A percentile compares a stretch with the other conserved stretches of the same genome.
These are phyloP conservation scores for Penicillium coffeae DNA, from an alignment of 495 filamentous ascomycete genomes.

Conservation along the genomic window DNA sequence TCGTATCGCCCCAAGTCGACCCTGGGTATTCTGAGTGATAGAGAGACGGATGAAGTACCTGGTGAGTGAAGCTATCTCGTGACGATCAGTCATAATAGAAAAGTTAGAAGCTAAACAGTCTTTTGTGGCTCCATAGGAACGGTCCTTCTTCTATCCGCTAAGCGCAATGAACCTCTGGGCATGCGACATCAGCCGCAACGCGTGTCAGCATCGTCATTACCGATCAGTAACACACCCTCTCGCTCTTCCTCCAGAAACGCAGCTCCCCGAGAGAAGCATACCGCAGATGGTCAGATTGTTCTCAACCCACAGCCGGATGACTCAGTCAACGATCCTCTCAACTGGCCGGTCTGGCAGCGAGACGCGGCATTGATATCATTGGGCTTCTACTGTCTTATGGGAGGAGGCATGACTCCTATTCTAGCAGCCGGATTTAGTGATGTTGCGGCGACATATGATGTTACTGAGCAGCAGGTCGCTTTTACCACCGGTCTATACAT, in stretches of 20 bases:
- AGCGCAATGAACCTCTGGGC: constrained; percentile 79
- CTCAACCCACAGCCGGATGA: constrained; percentile 92
- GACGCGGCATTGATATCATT: constrained; percentile 79
- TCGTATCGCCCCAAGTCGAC: constrained; percentile 58
- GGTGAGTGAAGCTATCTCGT: constrained; percentile 50
- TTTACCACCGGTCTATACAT: constrained; percentile 94
- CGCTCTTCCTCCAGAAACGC: constrained; percentile 31
- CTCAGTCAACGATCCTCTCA: constrained; percentile 84
- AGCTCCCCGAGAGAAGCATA: constrained; percentile 63
- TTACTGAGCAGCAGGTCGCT: constrained; percentile 71
- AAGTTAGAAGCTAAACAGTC: too few species aligned
- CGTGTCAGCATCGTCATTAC: constrained; percentile 73
- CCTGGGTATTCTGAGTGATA: constrained; percentile 82
- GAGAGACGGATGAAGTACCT: constrained; percentile 83
- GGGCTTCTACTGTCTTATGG: constrained; percentile 88
- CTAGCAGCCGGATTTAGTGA: constrained; percentile 87
- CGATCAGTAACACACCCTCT: constrained; percentile 50
- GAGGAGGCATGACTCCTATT: constrained; percentile 89
- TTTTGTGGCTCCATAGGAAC: constrained; percentile 69
- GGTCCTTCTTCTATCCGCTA: constrained; percentile 68
- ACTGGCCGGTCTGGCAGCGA: constrained; percentile 83
- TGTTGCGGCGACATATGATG: constrained; percentile 66
- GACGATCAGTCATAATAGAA: too few species aligned
- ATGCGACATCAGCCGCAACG: constrained; percentile 69
- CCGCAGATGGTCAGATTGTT: constrained; percentile 78